Evolutionary conservation across 768 basidiomycete species (phyloP).

Genomic region (Pleurotus cornucopiae): DNA sequence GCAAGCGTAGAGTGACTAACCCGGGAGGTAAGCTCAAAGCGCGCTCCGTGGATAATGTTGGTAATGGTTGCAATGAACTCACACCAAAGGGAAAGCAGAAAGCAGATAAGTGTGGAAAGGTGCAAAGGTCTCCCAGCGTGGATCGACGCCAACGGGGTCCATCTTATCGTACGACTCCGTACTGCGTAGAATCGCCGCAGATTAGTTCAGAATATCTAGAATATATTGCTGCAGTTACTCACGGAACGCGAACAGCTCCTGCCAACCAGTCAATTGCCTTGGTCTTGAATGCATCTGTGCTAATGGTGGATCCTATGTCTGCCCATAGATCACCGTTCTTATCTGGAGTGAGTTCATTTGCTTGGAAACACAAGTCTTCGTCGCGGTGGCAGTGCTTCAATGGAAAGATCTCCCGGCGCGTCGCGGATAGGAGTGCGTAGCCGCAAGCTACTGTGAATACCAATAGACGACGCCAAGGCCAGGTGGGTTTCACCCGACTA

Average conservation of each 20-base stretch:
- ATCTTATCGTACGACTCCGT: conserved; percentile 53
- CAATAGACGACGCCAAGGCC: not conserved
- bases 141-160: conserved; percentile 41
- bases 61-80: conserved; percentile 29
- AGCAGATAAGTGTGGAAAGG: conserved; percentile 53
- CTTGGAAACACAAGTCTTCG: conserved; percentile 26
- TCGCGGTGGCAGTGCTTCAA: not conserved
- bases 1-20: conserved; percentile 52
- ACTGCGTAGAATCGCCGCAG: conserved; percentile 19
- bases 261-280: conserved; percentile 41
- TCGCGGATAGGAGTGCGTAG: not conserved
- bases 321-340: conserved; percentile 35
- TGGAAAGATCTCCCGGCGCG: not conserved
- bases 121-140: conserved; percentile 51
- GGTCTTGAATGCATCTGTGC: conserved; percentile 31
- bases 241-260: conserved; percentile 47
- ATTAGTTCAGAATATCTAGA: not conserved
- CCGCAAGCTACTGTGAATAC: not conserved
- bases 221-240: conserved; percentile 12
- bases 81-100: conserved; percentile 55
- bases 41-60: not conserved
- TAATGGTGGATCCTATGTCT: conserved; percentile 24
- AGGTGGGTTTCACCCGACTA: not conserved
- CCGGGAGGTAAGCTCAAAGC: not conserved
- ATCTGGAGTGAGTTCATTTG: conserved; percentile 32